These are phyloP conservation scores for Annulohypoxylon nitens DNA, from an alignment of 495 filamentous ascomycete species.

Conservation along the genomic window DNA sequence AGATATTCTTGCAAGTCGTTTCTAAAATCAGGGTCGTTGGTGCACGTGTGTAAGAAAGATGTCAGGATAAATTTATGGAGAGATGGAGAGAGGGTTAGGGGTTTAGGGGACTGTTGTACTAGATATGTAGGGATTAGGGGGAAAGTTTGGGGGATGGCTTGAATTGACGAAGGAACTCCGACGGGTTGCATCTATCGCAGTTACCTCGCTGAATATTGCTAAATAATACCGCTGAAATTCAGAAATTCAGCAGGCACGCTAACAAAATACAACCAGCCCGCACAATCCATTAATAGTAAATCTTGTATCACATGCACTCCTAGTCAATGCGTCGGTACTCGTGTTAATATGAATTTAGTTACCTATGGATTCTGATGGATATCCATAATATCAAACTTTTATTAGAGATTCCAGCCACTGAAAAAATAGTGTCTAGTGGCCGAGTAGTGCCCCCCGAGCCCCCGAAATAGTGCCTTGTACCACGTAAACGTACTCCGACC, in stretches of 20 bases:
- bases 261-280: neutral
- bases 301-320: neutral
- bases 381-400: conserved; percentile 1
- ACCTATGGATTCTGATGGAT: too few relatives aligned
- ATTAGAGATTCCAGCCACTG: conserved; percentile 22
- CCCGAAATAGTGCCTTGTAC: conserved; percentile 35
- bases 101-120: neutral
- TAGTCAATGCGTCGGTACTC: conserved; percentile 5
- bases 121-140: neutral
- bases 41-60: conserved; percentile 14
- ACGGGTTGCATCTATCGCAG: conserved; percentile 5
- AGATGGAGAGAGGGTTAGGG: neutral
- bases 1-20: neutral
- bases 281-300: neutral
- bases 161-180: conserved; percentile 26
- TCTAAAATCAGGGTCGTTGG: conserved; percentile 12
- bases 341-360: neutral
- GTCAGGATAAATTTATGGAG: conserved; percentile 4
- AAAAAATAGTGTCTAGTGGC: conserved; percentile 17
- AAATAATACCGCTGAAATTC: neutral
- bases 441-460: conserved; percentile 25
- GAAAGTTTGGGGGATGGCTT: neutral
- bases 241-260: neutral
- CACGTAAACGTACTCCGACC: conserved; percentile 7
- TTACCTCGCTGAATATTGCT: conserved; percentile 4